These are phyloP conservation scores for Paraleonurus japonicus DNA, from an alignment of 257 asterid species.

Conservation along the genomic window DNA sequence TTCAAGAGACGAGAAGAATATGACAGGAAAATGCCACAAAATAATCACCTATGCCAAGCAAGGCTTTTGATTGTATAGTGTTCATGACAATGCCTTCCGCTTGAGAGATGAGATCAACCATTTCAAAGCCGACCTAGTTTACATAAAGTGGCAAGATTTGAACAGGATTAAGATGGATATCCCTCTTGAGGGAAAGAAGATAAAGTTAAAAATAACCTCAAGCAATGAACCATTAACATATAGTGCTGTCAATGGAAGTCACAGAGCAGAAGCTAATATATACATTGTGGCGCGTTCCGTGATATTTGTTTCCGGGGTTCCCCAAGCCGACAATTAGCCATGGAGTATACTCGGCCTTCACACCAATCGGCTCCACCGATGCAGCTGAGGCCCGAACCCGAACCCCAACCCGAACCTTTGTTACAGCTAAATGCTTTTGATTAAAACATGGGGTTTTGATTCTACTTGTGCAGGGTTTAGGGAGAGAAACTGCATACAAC, in stretches of 20 bases:
- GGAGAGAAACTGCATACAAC: conserved; percentile 56
- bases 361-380: conserved; percentile 47
- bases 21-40: background rate
- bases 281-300: conserved; percentile 99
- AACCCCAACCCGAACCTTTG: conserved; percentile 48
- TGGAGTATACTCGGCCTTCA: conserved; percentile 80
- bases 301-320: conserved; percentile 92
- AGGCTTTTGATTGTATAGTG: conserved; percentile 88
- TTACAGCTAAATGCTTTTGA: conserved; percentile 37
- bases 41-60: conserved; percentile 85
- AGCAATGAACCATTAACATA: conserved; percentile 11
- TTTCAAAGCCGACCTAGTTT: conserved; percentile 86
- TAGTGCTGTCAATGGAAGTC: background rate
- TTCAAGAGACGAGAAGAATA: background rate
- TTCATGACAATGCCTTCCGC: conserved; percentile 78
- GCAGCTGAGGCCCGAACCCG: conserved; percentile 62
- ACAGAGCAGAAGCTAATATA: conserved; percentile 37
- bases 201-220: background rate
- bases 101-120: conserved; percentile 78
- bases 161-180: conserved; percentile 16
- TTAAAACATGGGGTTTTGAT: conserved; percentile 35
- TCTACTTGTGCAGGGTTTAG: conserved; percentile 37
- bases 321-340: conserved; percentile 99
- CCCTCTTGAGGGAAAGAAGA: background rate
- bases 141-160: background rate